Percentiles rank a stretch among this genome's conserved stretches.
phyloP scores from a whole-genome alignment of 176 grass and related monocot genomes.

The Triticum urartu region DNA sequence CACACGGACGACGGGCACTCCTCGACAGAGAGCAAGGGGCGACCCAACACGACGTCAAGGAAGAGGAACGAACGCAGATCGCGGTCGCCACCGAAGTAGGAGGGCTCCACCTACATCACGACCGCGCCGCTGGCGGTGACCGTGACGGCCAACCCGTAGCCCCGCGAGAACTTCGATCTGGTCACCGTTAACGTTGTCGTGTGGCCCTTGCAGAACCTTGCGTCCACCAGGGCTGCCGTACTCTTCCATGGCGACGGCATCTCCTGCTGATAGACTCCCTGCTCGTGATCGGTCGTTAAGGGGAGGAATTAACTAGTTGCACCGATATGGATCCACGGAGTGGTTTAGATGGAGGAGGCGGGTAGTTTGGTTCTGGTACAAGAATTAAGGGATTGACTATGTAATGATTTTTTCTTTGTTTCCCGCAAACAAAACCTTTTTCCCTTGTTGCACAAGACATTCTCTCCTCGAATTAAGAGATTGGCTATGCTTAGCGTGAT shows the following conservation, averaged over 20 bases:
- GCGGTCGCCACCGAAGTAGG: constrained; percentile 14
- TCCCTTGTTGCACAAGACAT: too few relatives aligned
- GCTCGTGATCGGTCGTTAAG: too few relatives aligned
- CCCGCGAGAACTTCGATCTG: not conserved
- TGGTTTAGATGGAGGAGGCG: too few relatives aligned
- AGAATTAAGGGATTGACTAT: too few relatives aligned
- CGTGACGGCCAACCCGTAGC: constrained; percentile 33
- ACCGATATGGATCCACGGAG: too few relatives aligned
- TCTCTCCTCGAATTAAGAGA: too few relatives aligned
- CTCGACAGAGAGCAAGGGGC: constrained; percentile 37
- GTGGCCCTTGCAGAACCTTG: not conserved
- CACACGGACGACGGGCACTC: not conserved
- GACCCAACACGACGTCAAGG: constrained; percentile 28
- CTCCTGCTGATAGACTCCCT: too few relatives aligned
- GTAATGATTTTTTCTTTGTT: too few relatives aligned
- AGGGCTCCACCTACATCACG: constrained; percentile 44
- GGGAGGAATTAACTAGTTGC: too few relatives aligned
- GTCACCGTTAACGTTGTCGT: not conserved
- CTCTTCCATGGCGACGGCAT: not conserved
- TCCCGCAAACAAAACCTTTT: too few relatives aligned
- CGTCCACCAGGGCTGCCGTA: not conserved
- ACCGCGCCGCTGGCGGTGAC: constrained; percentile 20
- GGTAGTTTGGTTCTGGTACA: too few relatives aligned
- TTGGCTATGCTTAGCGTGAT: too few relatives aligned
- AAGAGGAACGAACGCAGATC: constrained; percentile 29